Conservation (phyloP, 2,329 filamentous ascomycete species). For the Colletotrichum sp. region DNA sequence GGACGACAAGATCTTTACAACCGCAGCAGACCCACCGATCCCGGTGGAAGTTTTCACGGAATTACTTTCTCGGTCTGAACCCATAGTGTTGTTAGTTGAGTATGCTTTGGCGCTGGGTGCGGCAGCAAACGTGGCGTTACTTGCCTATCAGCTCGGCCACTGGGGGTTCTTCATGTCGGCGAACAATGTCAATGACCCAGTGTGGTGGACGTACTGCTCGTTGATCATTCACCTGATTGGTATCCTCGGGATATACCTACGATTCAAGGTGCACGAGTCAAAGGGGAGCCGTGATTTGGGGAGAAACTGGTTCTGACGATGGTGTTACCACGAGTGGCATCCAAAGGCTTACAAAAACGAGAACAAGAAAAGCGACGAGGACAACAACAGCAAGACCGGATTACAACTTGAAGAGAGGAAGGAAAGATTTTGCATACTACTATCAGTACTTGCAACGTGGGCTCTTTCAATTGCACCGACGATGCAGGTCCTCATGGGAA, state of each 20-base stretch:
- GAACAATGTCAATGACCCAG: neutral
- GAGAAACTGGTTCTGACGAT: neutral
- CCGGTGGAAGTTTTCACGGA: neutral
- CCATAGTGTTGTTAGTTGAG: neutral
- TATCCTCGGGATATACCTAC: neutral
- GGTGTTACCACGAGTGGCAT: neutral
- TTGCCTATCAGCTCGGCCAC: neutral
- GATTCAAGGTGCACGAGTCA: neutral
- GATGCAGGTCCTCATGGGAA: neutral
- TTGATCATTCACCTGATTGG: neutral
- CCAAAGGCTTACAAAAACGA: neutral
- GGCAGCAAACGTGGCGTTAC: neutral
- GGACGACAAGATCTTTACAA: neutral
- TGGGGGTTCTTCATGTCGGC: neutral
- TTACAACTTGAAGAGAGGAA: no score
- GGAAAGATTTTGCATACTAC: neutral
- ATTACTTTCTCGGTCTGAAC: neutral
- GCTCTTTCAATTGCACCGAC: neutral
- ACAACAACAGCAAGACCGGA: no score
- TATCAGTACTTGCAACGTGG: neutral
- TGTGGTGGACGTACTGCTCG: neutral
- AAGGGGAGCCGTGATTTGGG: no score
- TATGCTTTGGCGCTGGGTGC: neutral
- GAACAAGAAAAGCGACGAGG: no score
- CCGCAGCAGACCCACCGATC: no score